Percentiles rank a stretch among this genome's conserved stretches.
phyloP scores from a whole-genome alignment of 352 stramenopile species.

The Pythium aristosporum region DNA sequence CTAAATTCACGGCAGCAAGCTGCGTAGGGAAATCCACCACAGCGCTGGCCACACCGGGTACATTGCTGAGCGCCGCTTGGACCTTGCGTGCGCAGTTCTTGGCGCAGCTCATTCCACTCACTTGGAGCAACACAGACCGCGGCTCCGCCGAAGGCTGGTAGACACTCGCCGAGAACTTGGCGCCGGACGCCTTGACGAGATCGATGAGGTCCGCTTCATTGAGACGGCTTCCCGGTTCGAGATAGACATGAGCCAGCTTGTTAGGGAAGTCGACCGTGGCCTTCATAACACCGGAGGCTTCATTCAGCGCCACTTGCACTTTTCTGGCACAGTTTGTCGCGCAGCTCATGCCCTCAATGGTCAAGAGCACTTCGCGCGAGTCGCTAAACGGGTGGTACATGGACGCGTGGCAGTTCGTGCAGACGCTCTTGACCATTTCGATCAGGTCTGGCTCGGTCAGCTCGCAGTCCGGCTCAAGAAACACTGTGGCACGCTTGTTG shows the following conservation, averaged over 20 bases:
- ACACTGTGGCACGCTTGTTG: slow-evolving; percentile 68
- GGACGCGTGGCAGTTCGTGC: slow-evolving; percentile 52
- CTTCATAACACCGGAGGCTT: slow-evolving; percentile 61
- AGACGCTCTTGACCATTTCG: slow-evolving; percentile 44
- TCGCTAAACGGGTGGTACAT: slow-evolving; percentile 69
- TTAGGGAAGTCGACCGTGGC: slow-evolving; percentile 78
- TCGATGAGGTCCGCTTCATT: slow-evolving; percentile 64
- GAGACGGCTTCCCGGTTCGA: slow-evolving; percentile 67
- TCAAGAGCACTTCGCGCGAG: slow-evolving; percentile 74
- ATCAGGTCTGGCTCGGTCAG: slow-evolving; percentile 74
- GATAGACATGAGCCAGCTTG: slow-evolving; percentile 73
- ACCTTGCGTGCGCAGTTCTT: slow-evolving; percentile 83
- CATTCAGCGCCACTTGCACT: slow-evolving; percentile 65
- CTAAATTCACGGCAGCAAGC: slow-evolving; percentile 57
- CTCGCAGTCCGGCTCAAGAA: slow-evolving; percentile 55
- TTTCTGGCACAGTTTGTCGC: slow-evolving; percentile 73
- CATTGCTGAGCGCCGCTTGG: slow-evolving; percentile 51
- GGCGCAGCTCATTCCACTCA: slow-evolving; percentile 80
- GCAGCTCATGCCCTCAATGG: slow-evolving; percentile 78
- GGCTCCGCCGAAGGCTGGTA: slow-evolving; percentile 38
- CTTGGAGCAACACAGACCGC: slow-evolving; percentile 50
- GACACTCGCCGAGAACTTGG: slow-evolving; percentile 66
- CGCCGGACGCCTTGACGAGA: slow-evolving; percentile 48
- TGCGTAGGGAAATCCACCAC: slow-evolving; percentile 69
- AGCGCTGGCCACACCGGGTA: slow-evolving; percentile 62